Base-by-base conservation (phyloP, 2,329 filamentous ascomycete genomes). In the Apiospora sp. region DNA sequence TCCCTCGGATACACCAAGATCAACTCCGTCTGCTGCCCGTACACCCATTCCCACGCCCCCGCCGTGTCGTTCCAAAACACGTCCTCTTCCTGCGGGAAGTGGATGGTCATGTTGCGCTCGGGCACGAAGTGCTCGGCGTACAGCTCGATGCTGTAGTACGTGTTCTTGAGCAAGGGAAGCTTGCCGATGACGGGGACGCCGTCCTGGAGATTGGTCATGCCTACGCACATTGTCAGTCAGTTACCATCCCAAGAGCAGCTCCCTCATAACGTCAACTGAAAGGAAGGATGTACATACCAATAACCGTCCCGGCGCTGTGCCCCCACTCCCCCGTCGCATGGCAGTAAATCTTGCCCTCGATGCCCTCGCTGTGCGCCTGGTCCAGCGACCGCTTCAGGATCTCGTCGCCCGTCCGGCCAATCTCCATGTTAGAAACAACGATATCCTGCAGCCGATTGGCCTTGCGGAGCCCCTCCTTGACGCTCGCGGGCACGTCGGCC, bases 271-370 rank as follows among this genome's bases (percentile, higher is more conserved):
- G 51, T 67, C 58, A n/a, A 19, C 68, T 1, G 22, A 37, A 37
- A 10, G n/a, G n/a, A 41, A 67, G 24, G 10, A 14, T 2, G 41
- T 12, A 77, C 80, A 71, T 78, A 85, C 85, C 86, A 70, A 87
- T 85, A 6, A 86, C 73, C 0, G 86, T 83, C 0, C 86, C 86
- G 0, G 86, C 86, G 1, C 84, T 83, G 73, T 87, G 86, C 1
- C 86, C 86, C 83, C 85, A 87, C 78, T 88, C 86, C 14, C 86
- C 86, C 19, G 87, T 86, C 0, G 86, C 82, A 71, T 88, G 86
- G 51, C 81, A 85, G 75, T 88, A 88, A 8, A 88, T 83, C 75
- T 81, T 85, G 13, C 86, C 86, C 71, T 83, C 75, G 49, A 87
- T 85, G 0, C 82, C 84, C 73, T 86, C 84, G 4, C 72, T 74